A percentile compares a stretch with the other conserved stretches of the same genome.
These are phyloP conservation scores for Cyberlindnera americana DNA, from an alignment of 805 yeast species.

Conservation along the genomic window DNA sequence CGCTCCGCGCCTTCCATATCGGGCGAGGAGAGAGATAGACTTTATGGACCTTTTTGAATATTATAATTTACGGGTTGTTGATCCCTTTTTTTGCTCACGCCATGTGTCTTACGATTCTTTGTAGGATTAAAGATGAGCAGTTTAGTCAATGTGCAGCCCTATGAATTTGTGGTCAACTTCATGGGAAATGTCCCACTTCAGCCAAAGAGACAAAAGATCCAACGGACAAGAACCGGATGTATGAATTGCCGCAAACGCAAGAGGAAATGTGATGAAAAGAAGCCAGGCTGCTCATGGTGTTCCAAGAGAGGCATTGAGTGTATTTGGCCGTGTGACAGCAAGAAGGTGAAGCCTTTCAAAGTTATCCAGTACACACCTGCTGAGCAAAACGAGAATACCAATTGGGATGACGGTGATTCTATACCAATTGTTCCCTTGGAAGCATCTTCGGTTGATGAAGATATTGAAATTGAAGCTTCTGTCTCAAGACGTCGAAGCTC, in stretches of 20 bases:
- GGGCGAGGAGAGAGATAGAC: too few relatives aligned
- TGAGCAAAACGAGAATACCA: neutral
- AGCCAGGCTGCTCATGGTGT: constrained; percentile 41
- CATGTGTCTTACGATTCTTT: too few relatives aligned
- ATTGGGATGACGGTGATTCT: too few relatives aligned
- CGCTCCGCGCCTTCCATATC: too few relatives aligned
- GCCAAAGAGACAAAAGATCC: constrained; percentile 1
- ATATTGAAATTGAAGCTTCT: constrained; percentile 3
- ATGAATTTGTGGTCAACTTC: constrained; percentile 13
- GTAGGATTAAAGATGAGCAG: neutral
- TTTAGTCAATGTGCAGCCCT: constrained; percentile 3
- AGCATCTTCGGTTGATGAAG: constrained; percentile 6
- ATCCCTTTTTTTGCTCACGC: too few relatives aligned
- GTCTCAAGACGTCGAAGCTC: neutral
- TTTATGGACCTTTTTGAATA: too few relatives aligned
- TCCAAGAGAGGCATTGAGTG: constrained; percentile 30
- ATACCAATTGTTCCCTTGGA: constrained; percentile 8
- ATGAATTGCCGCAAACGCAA: constrained; percentile 48
- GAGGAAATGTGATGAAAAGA: constrained; percentile 58
- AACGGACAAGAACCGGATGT: constrained; percentile 8
- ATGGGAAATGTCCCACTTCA: neutral
- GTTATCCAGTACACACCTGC: constrained; percentile 1
- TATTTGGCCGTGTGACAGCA: constrained; percentile 16
- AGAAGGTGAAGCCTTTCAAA: neutral
- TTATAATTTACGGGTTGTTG: too few relatives aligned